These are phyloP conservation scores for Starmerella gropengiesseri DNA, from an alignment of 805 yeast genomes.

Conservation along the genomic window DNA sequence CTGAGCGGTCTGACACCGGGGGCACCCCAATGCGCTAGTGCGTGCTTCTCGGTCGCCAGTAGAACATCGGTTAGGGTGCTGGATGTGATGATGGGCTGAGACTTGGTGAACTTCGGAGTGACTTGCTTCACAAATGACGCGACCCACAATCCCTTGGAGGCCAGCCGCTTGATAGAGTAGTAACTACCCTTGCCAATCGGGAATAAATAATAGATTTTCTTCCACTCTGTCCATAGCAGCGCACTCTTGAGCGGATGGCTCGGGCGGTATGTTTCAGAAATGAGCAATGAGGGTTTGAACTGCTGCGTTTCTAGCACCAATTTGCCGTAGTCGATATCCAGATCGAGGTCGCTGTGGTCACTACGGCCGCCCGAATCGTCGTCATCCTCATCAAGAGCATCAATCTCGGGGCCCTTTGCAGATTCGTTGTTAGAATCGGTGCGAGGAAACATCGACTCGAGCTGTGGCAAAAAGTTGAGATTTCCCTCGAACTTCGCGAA, in stretches of 20 bases:
- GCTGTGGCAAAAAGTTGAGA: slow-evolving; percentile 13
- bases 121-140: not conserved
- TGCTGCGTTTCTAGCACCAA: slow-evolving; percentile 3
- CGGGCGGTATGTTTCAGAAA: slow-evolving; percentile 9
- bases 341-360: too few species aligned
- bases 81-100: not conserved
- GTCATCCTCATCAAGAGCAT: not conserved
- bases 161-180: slow-evolving; percentile 2
- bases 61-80: slow-evolving; percentile 5
- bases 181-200: not conserved
- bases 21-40: not conserved
- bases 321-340: slow-evolving; percentile 5
- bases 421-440: too few species aligned
- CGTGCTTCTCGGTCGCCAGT: not conserved
- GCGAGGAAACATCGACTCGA: slow-evolving; percentile 3
- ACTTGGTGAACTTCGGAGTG: not conserved
- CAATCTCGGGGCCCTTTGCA: not conserved
- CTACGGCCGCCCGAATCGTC: not conserved
- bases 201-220: slow-evolving; percentile 17
- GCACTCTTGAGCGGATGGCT: slow-evolving; percentile 14
- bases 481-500: slow-evolving; percentile 5
- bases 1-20: not conserved
- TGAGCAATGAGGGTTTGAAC: slow-evolving; percentile 5
- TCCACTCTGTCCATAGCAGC: slow-evolving; percentile 12
- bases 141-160: not conserved